Evolutionary conservation across 208 protist genomes (phyloP).

Genomic region (Leishmania amazonensis): DNA sequence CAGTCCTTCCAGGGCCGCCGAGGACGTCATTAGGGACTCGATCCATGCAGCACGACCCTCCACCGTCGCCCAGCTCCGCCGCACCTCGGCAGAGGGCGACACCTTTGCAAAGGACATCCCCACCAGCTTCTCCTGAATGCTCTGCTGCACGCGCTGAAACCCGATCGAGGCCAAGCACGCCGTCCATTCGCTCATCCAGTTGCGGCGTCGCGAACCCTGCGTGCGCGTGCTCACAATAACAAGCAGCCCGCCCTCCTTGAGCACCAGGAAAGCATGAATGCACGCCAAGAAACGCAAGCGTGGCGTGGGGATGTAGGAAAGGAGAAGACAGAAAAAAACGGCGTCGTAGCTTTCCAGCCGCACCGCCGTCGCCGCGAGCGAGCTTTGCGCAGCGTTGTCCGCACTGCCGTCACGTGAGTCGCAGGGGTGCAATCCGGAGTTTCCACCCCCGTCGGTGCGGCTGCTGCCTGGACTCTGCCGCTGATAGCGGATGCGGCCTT

Average conservation of each 20-base stretch:
- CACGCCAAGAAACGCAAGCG: slow-evolving; percentile 77
- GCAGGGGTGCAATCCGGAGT: background rate
- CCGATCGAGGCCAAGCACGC: slow-evolving; percentile 60
- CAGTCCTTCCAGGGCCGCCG: slow-evolving; percentile 42
- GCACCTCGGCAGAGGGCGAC: slow-evolving; percentile 18
- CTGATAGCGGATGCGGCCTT: slow-evolving; percentile 10
- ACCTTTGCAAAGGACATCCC: slow-evolving; percentile 67
- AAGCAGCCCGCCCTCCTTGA: slow-evolving; percentile 72
- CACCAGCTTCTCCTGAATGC: slow-evolving; percentile 70
- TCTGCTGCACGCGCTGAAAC: slow-evolving; percentile 70
- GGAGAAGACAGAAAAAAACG: slow-evolving; percentile 84
- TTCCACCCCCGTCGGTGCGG: background rate
- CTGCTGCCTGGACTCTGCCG: background rate
- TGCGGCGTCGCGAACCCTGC: slow-evolving; percentile 54
- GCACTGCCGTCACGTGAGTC: background rate
- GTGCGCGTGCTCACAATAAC: slow-evolving; percentile 88
- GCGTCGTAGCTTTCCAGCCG: slow-evolving; percentile 55
- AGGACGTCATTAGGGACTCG: slow-evolving; percentile 38
- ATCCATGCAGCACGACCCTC: slow-evolving; percentile 44
- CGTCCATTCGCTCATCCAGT: slow-evolving; percentile 78
- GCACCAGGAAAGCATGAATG: slow-evolving; percentile 72
- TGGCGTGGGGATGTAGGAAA: slow-evolving; percentile 85
- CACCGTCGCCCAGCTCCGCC: slow-evolving; percentile 15
- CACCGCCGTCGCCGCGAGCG: slow-evolving; percentile 10
- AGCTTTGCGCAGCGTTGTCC: background rate